These are phyloP conservation scores for Oryza brachyantha DNA, from an alignment of 176 grass and related monocot genomes.

Conservation along the genomic window DNA sequence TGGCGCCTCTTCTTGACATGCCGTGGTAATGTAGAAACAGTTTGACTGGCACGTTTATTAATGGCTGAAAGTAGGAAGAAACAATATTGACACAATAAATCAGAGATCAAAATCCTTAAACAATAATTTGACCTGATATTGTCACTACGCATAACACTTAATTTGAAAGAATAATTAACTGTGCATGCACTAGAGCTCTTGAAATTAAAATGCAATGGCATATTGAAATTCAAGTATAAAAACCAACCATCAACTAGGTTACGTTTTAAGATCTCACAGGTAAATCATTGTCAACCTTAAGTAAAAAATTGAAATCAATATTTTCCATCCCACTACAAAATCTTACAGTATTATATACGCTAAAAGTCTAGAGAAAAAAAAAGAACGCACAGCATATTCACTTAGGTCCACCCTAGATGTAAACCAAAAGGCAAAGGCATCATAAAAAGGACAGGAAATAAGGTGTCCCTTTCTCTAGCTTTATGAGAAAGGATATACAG, in stretches of 20 bases:
- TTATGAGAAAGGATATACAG: slow-evolving; percentile 24
- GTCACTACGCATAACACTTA: background rate
- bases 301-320: background rate
- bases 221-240: slow-evolving; percentile 19
- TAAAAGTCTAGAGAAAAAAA: background rate
- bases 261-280: background rate
- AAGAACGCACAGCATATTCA: background rate
- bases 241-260: background rate
- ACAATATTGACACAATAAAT: background rate
- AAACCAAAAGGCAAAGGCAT: background rate
- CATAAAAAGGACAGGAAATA: background rate
- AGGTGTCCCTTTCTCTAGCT: background rate
- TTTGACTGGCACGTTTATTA: slow-evolving; percentile 31
- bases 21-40: slow-evolving; percentile 17
- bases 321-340: background rate
- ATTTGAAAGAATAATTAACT: background rate
- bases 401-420: background rate
- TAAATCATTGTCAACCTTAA: background rate
- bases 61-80: slow-evolving; percentile 51
- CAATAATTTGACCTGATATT: background rate
- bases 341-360: background rate
- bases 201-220: background rate
- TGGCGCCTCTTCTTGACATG: slow-evolving; percentile 53
- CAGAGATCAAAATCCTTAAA: background rate
- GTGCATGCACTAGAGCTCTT: background rate